A percentile compares a stretch with the other conserved stretches of the same genome.
phyloP scores from a whole-genome alignment of 352 stramenopile genomes.

The Phytopythium cucurbitacearum region DNA sequence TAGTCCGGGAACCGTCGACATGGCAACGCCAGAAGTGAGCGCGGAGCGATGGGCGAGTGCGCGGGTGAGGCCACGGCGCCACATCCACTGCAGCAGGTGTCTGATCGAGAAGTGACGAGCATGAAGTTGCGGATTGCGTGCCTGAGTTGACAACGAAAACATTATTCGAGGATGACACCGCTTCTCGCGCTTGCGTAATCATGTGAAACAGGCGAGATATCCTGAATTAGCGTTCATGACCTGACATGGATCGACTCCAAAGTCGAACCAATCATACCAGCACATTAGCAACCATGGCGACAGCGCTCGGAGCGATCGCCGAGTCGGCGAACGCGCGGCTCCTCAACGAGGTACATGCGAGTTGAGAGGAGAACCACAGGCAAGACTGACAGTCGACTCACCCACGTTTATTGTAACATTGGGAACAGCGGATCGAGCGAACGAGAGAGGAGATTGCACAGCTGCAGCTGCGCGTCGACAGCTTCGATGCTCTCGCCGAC shows the following conservation, averaged over 20 bases:
- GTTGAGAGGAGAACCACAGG: too few relatives aligned
- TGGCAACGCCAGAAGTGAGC: not conserved
- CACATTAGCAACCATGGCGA: conserved; percentile 6
- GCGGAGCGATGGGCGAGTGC: not conserved
- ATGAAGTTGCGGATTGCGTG: not conserved
- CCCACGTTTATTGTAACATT: not conserved
- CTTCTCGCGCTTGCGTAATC: too few relatives aligned
- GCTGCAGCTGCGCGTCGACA: conserved; percentile 51
- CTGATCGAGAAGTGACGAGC: not conserved
- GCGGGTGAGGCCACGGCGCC: conserved; percentile 1
- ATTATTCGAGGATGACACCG: too few relatives aligned
- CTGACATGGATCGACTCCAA: not conserved
- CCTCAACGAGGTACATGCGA: conserved; percentile 47
- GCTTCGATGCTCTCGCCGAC: conserved; percentile 44
- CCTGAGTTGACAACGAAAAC: too few relatives aligned
- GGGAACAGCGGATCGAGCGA: conserved; percentile 47
- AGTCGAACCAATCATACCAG: not conserved
- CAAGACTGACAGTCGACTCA: not conserved
- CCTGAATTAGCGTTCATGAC: too few relatives aligned
- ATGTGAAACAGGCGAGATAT: too few relatives aligned
- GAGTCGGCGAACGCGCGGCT: conserved; percentile 50
- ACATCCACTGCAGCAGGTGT: conserved; percentile 1
- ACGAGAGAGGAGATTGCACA: conserved; percentile 42
- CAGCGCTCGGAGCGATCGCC: conserved; percentile 23
- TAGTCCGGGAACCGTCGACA: not conserved